Conservation (phyloP, 768 basidiomycete species). For the Porphyrellus cyaneotinctus region DNA sequence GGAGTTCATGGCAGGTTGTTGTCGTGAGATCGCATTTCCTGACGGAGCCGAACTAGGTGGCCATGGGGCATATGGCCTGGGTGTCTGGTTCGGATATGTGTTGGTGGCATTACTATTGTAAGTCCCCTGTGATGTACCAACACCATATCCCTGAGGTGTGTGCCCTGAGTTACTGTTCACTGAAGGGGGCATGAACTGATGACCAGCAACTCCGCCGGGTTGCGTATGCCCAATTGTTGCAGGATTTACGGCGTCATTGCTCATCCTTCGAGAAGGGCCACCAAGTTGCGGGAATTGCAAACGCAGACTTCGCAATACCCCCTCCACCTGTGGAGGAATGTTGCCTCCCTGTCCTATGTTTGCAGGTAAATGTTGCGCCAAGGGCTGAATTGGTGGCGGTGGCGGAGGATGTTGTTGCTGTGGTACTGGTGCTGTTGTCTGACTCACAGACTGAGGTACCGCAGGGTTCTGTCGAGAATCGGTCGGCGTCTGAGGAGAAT, state of each 20-base stretch:
- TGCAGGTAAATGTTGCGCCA: neutral
- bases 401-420: constrained; percentile 3
- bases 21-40: constrained; percentile 4
- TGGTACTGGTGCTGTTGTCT: neutral
- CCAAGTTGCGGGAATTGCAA: constrained; percentile 14
- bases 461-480: constrained; percentile 2
- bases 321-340: constrained; percentile 9
- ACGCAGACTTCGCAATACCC: constrained; percentile 15
- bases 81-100: constrained; percentile 4
- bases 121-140: constrained; percentile 1
- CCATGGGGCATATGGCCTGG: neutral
- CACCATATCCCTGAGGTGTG: constrained; percentile 5
- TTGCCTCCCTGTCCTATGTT: constrained; percentile 3
- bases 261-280: neutral
- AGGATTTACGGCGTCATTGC: neutral
- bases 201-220: neutral
- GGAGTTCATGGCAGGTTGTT: neutral
- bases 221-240: neutral
- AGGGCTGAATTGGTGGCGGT: neutral
- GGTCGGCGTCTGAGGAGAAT: constrained; percentile 6
- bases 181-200: neutral
- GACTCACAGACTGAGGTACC: neutral
- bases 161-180: neutral
- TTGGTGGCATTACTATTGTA: neutral
- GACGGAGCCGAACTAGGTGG: constrained; percentile 1